Evolutionary conservation across 306 rosid species (phyloP), one percentile per base, ranked within the genome.

Genomic region (Prunus salicina): DNA sequence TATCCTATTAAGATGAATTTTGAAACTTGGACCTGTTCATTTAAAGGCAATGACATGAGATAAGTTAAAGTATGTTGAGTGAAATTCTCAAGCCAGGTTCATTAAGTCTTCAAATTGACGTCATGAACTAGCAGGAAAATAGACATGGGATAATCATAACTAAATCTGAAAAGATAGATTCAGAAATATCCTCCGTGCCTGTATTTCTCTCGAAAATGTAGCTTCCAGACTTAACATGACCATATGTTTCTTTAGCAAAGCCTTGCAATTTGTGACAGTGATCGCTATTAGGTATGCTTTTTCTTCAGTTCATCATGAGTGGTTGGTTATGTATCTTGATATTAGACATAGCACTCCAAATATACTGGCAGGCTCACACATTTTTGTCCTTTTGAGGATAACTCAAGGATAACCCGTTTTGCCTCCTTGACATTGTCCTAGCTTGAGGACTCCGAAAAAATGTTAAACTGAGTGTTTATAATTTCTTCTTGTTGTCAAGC

Each of bases 291-390:
- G 45, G 24, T 67, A 53, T 71, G 72, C 75, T 7, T 25, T 79
- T 18, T 19, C 61, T 28, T 61, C 19, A 28, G 45, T 30, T 18
- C 53, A n/a, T 19, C 38, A 61, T 47, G 19, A 47, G 15, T 47
- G 49, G 14, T 6, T 34, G 11, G 38, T 5, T 18, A 15, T 8
- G 4, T 56, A 56, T 62, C 78, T 66, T 18, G 52, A 75, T 55
- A 47, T 38, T 41, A 41, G 47, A 67, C 22, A 28, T 67, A 22
- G 43, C 49, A 53, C 68, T 77, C 49, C 74, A 71, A 24, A 24
- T 70, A 30, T 47, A 46, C 27, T 3, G 1, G 64, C 43, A 38
- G 43, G 6, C 47, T 10, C 12, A 25, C 3, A 3, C 3, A 32
- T 19, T 70, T 45, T 27, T 43, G 50, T 30, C 15, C 51, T 18